Evolutionary conservation across 345 rosid species (phyloP).

Genomic region (Ricinus communis): DNA sequence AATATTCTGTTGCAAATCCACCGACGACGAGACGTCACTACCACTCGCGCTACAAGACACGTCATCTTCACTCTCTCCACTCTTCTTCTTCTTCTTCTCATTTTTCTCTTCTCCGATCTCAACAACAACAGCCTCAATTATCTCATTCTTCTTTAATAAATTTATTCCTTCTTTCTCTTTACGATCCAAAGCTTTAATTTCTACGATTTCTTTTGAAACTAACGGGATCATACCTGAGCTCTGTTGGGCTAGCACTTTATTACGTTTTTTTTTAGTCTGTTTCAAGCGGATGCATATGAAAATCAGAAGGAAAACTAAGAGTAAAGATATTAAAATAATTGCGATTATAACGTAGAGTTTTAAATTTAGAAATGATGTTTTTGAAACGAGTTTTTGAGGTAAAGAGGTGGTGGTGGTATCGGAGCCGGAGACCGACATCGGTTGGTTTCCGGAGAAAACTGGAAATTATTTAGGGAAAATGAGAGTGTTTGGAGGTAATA

Average conservation of each 20-base stretch:
- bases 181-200: constrained; percentile 54
- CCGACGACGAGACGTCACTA: constrained; percentile 43
- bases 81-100: constrained; percentile 19
- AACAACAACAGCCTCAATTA: constrained; percentile 5
- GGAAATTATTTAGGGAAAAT: not conserved
- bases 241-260: constrained; percentile 53
- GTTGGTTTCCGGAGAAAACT: constrained; percentile 25
- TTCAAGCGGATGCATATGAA: constrained; percentile 53
- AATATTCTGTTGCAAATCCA: constrained; percentile 51
- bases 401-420: constrained; percentile 17
- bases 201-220: constrained; percentile 68
- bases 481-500: constrained; percentile 7
- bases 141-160: constrained; percentile 16
- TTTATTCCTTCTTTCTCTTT: constrained; percentile 22
- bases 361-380: constrained; percentile 49
- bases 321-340: constrained; percentile 34
- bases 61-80: constrained; percentile 35
- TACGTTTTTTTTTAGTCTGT: constrained; percentile 53
- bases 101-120: constrained; percentile 10
- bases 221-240: constrained; percentile 73
- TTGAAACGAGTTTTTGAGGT: constrained; percentile 38
- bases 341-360: constrained; percentile 60
- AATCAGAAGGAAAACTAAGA: constrained; percentile 43
- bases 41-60: constrained; percentile 37
- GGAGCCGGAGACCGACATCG: constrained; percentile 53